Conservation (phyloP, 345 rosid genomes). For the Hibiscus trionum region DNA sequence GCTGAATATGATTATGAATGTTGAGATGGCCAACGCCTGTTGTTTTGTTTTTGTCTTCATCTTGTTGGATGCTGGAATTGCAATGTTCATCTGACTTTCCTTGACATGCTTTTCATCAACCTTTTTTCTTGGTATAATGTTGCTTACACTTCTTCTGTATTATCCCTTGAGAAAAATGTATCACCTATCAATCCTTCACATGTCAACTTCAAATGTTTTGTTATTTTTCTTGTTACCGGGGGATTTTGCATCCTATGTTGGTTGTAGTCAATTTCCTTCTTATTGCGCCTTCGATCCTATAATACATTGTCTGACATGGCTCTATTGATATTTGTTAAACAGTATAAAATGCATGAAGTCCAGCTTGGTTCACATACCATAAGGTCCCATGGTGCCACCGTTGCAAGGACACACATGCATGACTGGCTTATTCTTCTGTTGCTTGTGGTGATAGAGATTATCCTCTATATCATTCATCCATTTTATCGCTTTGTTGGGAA, state of each 20-base stretch:
- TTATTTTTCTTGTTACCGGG: not conserved
- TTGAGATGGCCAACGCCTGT: not conserved
- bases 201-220: not conserved
- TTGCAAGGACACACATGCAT: constrained; percentile 53
- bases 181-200: not conserved
- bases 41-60: not conserved
- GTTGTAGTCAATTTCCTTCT: not conserved
- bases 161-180: not conserved
- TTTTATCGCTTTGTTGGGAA: constrained; percentile 83
- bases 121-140: not conserved
- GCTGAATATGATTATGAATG: not conserved
- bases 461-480: constrained; percentile 50
- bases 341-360: constrained; percentile 44
- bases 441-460: constrained; percentile 37
- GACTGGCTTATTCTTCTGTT: constrained; percentile 74
- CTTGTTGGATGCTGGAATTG: not conserved
- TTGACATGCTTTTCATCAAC: not conserved
- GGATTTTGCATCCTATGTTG: constrained; percentile 1
- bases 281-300: not conserved
- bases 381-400: constrained; percentile 52
- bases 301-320: not conserved
- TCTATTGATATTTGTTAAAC: constrained; percentile 16
- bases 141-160: not conserved
- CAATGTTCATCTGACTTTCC: not conserved
- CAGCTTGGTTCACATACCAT: constrained; percentile 45